A percentile compares a stretch with the other conserved stretches of the same genome.
Conservation (phyloP, 2,329 filamentous ascomycete species). For the Penicillium decumbens region DNA sequence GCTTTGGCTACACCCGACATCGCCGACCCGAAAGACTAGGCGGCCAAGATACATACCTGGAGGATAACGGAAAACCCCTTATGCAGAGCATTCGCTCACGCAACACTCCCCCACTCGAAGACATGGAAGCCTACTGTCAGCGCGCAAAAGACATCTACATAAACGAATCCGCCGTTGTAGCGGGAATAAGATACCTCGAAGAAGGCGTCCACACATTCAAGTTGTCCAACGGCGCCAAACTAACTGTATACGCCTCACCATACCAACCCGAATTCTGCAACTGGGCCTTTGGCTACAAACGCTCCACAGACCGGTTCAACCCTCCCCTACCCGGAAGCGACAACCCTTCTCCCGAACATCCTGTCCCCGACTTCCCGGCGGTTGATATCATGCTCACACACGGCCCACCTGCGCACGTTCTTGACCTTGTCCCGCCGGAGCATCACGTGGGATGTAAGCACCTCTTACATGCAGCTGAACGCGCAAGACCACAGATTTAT, state of each 20-base stretch:
- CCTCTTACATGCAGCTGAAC: slow-evolving; percentile 49
- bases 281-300: slow-evolving; percentile 54
- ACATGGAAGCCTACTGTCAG: slow-evolving; percentile 14
- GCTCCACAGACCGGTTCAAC: slow-evolving; percentile 52
- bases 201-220: slow-evolving; percentile 49
- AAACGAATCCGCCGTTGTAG: slow-evolving; percentile 39
- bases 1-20: slow-evolving; percentile 28
- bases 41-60: slow-evolving; percentile 19
- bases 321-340: slow-evolving; percentile 22
- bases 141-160: slow-evolving; percentile 47
- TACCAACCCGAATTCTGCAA: slow-evolving; percentile 55
- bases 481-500: slow-evolving; percentile 52
- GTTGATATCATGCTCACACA: slow-evolving; percentile 60
- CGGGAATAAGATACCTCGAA: slow-evolving; percentile 53
- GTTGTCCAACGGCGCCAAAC: slow-evolving; percentile 44
- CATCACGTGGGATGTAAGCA: slow-evolving; percentile 52
- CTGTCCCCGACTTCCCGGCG: slow-evolving; percentile 42
- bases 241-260: slow-evolving; percentile 50
- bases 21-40: slow-evolving; percentile 16
- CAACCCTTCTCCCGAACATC: slow-evolving; percentile 29
- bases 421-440: slow-evolving; percentile 42
- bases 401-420: slow-evolving; percentile 51
- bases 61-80: slow-evolving; percentile 14
- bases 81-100: slow-evolving; percentile 3
- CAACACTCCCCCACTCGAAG: slow-evolving; percentile 1